These are phyloP conservation scores for Spirogloea muscicola DNA, from an alignment of 139 green algal genomes.

Conservation along the genomic window DNA sequence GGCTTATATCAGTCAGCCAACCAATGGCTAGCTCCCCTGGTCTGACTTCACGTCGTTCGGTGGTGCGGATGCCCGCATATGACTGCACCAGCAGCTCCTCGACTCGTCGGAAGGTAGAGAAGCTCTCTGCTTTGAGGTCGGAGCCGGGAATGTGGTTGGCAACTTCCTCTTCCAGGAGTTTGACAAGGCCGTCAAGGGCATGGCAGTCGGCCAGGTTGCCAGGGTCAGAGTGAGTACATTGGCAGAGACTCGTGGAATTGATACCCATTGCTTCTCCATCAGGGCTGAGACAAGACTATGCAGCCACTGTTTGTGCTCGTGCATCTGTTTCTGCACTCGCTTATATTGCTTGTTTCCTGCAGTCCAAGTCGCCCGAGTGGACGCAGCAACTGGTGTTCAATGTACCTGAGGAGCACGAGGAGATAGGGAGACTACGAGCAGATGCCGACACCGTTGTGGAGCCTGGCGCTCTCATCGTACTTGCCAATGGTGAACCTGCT, in stretches of 20 bases:
- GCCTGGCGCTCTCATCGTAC: conserved; percentile 1
- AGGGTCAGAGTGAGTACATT: not conserved
- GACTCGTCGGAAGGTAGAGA: conserved; percentile 33
- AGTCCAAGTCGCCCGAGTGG: not conserved
- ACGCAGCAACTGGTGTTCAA: not conserved
- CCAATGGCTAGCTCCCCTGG: too few species aligned
- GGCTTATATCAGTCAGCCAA: too few species aligned
- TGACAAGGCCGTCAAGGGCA: conserved; percentile 10
- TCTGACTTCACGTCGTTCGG: too few species aligned
- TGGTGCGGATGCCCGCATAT: too few species aligned
- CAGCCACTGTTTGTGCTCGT: not conserved
- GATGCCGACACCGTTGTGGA: not conserved
- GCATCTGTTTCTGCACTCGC: conserved; percentile 2
- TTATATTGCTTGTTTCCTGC: not conserved
- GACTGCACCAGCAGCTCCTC: conserved; percentile 32
- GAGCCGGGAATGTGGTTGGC: conserved; percentile 29
- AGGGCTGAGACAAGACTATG: not conserved
- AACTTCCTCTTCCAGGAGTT: conserved; percentile 43
- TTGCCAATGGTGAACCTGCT: conserved; percentile 24
- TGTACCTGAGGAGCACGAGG: conserved; percentile 16
- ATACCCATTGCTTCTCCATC: not conserved
- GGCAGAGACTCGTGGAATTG: not conserved
- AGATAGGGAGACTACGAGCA: conserved; percentile 2
- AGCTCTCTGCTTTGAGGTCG: conserved; percentile 32
- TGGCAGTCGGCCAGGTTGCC: conserved; percentile 7